A percentile compares a stretch with the other conserved stretches of the same genome.
Evolutionary conservation across 1,139 yeast genomes (phyloP).

Genomic region (Yamadazyma triangularis): DNA sequence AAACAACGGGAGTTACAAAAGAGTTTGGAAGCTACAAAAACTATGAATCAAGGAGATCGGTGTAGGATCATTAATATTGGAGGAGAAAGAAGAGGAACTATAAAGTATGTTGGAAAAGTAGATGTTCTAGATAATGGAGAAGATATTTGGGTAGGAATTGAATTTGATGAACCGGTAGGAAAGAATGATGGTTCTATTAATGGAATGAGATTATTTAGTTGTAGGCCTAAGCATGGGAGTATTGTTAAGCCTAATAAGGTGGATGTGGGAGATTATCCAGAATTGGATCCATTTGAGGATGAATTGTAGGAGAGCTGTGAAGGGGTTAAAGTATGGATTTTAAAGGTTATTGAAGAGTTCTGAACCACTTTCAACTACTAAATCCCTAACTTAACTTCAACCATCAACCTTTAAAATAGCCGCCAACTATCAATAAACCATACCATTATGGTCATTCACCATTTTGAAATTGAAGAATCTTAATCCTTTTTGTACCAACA

Average conservation of each 20-base stretch:
- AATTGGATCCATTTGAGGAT: constrained; percentile 40
- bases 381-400: no score
- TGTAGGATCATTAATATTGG: constrained; percentile 41
- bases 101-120: constrained; percentile 65
- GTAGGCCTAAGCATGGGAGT: constrained; percentile 43
- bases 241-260: constrained; percentile 47
- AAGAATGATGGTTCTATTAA: constrained; percentile 40
- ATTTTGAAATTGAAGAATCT: no score
- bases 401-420: no score
- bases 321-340: no score
- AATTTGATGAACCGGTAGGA: constrained; percentile 49
- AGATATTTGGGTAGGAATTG: constrained; percentile 45
- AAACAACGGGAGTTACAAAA: constrained; percentile 13
- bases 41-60: constrained; percentile 29
- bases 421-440: no score
- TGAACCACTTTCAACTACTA: no score
- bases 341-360: no score
- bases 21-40: constrained; percentile 14
- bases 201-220: constrained; percentile 28
- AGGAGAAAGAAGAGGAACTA: constrained; percentile 62
- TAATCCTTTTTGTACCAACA: no score
- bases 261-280: constrained; percentile 53
- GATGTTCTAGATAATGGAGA: constrained; percentile 49
- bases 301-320: constrained; percentile 9
- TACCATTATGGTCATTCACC: no score